Evolutionary conservation across 768 basidiomycete genomes (phyloP), one percentile per base, ranked within the genome.

Genomic region (Lactarius hatsudake): DNA sequence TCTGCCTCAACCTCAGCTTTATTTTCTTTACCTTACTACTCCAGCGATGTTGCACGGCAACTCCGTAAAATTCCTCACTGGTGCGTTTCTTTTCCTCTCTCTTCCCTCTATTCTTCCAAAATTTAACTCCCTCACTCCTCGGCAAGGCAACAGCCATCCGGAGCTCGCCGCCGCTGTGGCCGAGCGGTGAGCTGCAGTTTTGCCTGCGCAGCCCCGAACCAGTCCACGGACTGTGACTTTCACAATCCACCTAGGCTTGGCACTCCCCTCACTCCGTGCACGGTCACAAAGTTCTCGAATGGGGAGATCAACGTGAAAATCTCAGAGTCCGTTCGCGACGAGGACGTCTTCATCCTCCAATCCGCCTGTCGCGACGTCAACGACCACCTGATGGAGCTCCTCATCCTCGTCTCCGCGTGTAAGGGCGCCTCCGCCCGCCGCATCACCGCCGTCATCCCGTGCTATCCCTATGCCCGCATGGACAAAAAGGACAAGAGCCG

Each of bases 261-360:
- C 74, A 87, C 95, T 61, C 87, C 90, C 69, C 86, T 98, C 69
- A 90, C 89, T 63, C 92, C 89, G 69, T 90, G 86, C 81, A 91
- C 85, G 71, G 93, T 90, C 76, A 87, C 88, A 78, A 92, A 91
- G 74, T 96, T 96, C 79, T 94, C 93, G 69, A 95, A 95, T 73
- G 95, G 95, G 73, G 96, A 98, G 80, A 93, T 92, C 75, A 93
- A 91, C 78, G 91, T 96, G 80, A 94, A 91, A 78, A 97, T 98
- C 71, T 84, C 88, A 61, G 96, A 98, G 80, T 95, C 93, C 64
- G 90, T 99, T 55, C 90, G 97, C 56, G 96, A 98, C 78, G 95
- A 95, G 79, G 97, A 99, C 78, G 94, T 98, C 32, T 99, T 98
- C 82, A 97, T 99, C 82, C 86, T 99, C 77, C 97, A 99, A 80